phyloP scores from a whole-genome alignment of 2,329 filamentous ascomycete genomes.

The Cadophora gregata region DNA sequence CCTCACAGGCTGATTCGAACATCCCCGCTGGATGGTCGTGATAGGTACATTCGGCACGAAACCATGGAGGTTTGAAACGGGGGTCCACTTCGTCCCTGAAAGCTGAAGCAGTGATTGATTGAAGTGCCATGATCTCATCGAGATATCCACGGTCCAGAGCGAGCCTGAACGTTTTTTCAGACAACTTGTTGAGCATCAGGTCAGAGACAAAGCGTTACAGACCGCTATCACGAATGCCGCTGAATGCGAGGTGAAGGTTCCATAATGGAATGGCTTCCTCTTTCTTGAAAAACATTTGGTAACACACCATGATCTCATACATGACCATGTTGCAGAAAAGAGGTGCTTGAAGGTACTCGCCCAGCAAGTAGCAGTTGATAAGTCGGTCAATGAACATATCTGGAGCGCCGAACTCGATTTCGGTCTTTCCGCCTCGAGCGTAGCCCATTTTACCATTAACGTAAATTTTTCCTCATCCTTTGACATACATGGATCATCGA shows the following conservation, averaged over 20 bases:
- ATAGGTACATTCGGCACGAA: too few relatives aligned
- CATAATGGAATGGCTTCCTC: neutral
- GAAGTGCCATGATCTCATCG: too few relatives aligned
- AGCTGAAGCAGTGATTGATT: neutral
- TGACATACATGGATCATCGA: too few relatives aligned
- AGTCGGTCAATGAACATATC: neutral
- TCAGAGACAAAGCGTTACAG: neutral
- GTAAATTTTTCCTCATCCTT: neutral
- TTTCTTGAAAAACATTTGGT: neutral
- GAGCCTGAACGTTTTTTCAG: neutral
- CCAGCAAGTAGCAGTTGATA: neutral
- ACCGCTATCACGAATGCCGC: neutral
- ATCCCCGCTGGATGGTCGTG: too few relatives aligned
- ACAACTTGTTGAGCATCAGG: neutral
- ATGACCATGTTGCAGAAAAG: conserved; percentile 9
- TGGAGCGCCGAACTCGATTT: neutral
- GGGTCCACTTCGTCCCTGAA: neutral
- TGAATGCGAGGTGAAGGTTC: neutral
- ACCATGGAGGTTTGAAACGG: too few relatives aligned
- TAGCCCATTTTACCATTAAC: neutral
- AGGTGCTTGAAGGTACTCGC: conserved; percentile 7
- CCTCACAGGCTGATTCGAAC: too few relatives aligned
- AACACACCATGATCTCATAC: neutral
- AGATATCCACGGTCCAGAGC: neutral
- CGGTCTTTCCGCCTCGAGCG: neutral